A percentile compares a stretch with the other conserved stretches of the same genome.
Evolutionary conservation across 1,139 yeast species (phyloP).

Genomic region (Ogataea hybrid): DNA sequence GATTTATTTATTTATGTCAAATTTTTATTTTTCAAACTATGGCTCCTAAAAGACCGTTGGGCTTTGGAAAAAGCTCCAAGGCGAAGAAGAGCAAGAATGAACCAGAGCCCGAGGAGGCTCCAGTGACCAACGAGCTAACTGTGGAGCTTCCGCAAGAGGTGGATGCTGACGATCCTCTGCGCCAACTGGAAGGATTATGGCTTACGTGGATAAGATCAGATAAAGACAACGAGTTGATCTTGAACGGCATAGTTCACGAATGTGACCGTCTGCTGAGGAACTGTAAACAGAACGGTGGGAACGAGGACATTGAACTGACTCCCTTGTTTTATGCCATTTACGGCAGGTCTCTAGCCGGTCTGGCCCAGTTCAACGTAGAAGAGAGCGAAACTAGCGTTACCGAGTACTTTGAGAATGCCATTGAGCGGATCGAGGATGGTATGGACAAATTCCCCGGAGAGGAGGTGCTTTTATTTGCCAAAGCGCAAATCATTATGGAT

Average conservation of each 20-base stretch:
- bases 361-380: constrained; percentile 52
- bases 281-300: constrained; percentile 34
- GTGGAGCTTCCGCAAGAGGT: constrained; percentile 70
- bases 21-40: constrained; percentile 31
- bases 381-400: constrained; percentile 37
- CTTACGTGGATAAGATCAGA: constrained; percentile 52
- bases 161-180: constrained; percentile 74
- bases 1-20: constrained; percentile 1
- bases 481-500: constrained; percentile 53
- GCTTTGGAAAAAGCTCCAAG: constrained; percentile 67
- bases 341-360: constrained; percentile 67
- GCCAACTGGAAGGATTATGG: constrained; percentile 74
- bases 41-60: constrained; percentile 75
- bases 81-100: constrained; percentile 41
- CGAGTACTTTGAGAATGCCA: constrained; percentile 64
- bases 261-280: constrained; percentile 77
- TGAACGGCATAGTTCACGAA: constrained; percentile 89
- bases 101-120: constrained; percentile 13
- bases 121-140: constrained; percentile 44
- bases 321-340: constrained; percentile 71
- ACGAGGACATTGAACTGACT: constrained; percentile 38
- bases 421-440: constrained; percentile 69
- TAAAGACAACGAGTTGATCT: constrained; percentile 57
- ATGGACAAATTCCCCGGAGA: constrained; percentile 47
- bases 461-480: constrained; percentile 47